These are phyloP conservation scores for Penicillium diatomitis DNA, from an alignment of 495 filamentous ascomycete species.

Conservation along the genomic window DNA sequence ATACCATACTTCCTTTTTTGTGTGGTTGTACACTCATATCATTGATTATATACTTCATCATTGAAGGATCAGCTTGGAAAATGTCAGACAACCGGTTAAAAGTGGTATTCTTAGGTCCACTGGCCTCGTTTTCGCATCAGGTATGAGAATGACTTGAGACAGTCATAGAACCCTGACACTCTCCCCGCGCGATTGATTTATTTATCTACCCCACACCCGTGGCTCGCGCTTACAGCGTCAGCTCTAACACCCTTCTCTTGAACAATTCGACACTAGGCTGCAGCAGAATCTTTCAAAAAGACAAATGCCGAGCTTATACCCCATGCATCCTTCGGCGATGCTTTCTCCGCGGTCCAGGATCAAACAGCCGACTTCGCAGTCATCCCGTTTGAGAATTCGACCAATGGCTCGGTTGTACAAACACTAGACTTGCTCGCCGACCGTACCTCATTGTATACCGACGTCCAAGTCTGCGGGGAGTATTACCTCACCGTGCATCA, in stretches of 20 bases:
- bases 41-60: no score
- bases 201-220: constrained; percentile 2
- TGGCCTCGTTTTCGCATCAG: constrained; percentile 86
- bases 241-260: constrained; percentile 3
- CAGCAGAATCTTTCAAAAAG: constrained; percentile 50
- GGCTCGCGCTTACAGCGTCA: constrained; percentile 3
- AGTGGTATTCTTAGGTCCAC: constrained; percentile 79
- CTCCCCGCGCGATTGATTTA: not conserved
- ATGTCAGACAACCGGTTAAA: constrained; percentile 17
- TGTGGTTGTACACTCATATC: no score
- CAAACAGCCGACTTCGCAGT: constrained; percentile 58
- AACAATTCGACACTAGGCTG: constrained; percentile 42
- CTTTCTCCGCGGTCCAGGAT: constrained; percentile 70
- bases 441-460: constrained; percentile 45
- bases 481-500: constrained; percentile 79
- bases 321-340: constrained; percentile 53
- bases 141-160: constrained; percentile 32
- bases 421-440: constrained; percentile 86
- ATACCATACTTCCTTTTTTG: no score
- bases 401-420: constrained; percentile 81
- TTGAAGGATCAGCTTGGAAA: not conserved
- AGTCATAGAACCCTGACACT: not conserved
- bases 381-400: constrained; percentile 92
- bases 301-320: constrained; percentile 44
- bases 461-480: constrained; percentile 69